These are phyloP conservation scores for Pseudomassariella vexata DNA, from an alignment of 2,329 filamentous ascomycete species.

Conservation along the genomic window DNA sequence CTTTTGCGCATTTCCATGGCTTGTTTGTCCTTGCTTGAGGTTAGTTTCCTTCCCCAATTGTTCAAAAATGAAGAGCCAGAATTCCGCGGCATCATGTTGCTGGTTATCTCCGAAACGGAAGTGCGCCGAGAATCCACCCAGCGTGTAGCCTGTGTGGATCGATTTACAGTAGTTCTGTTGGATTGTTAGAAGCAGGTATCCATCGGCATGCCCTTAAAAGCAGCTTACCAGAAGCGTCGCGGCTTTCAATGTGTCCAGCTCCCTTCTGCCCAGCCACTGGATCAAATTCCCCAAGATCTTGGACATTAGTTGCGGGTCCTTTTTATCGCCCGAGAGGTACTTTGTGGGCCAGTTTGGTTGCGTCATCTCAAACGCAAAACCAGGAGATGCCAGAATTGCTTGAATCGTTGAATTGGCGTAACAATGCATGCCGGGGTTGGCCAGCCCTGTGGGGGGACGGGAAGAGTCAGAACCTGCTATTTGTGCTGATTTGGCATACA, in stretches of 20 bases:
- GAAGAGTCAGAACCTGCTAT: constrained; percentile 28
- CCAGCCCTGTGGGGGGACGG: constrained; percentile 59
- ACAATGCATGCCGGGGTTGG: constrained; percentile 78
- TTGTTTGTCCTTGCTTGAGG: too few relatives aligned
- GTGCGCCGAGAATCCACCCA: background rate
- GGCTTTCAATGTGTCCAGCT: constrained; percentile 45
- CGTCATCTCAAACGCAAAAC: constrained; percentile 61
- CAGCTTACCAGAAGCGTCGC: constrained; percentile 51
- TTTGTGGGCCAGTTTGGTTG: constrained; percentile 56
- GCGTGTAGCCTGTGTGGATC: constrained; percentile 42
- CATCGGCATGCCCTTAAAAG: background rate
- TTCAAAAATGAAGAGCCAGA: constrained; percentile 75
- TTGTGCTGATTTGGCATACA: constrained; percentile 34
- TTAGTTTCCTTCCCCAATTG: constrained; percentile 86
- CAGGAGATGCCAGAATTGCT: constrained; percentile 67
- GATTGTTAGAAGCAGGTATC: constrained; percentile 10
- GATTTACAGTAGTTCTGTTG: constrained; percentile 56
- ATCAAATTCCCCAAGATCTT: constrained; percentile 55
- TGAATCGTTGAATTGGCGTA: constrained; percentile 93
- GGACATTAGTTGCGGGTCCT: constrained; percentile 53
- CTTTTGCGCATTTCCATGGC: too few relatives aligned
- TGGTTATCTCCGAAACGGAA: constrained; percentile 60
- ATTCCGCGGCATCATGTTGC: constrained; percentile 91
- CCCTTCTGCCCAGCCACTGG: constrained; percentile 48
- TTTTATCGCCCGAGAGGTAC: constrained; percentile 56